Conservation (phyloP, 1,139 yeast genomes). For the Hyphopichia khmerensis region DNA sequence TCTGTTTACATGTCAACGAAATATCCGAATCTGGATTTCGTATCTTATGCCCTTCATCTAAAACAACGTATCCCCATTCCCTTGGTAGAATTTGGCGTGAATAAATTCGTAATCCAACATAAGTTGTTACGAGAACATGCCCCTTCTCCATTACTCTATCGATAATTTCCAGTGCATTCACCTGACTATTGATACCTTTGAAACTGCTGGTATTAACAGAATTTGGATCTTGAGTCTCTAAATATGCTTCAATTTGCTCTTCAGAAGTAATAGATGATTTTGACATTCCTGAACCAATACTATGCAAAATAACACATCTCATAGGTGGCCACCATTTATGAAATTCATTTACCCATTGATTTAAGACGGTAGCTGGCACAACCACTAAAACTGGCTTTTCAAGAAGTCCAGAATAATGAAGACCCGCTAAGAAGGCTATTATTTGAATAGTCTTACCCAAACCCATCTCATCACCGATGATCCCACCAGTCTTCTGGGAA, state of each 20-base stretch:
- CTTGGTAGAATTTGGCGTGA: constrained; percentile 64
- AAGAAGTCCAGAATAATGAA: constrained; percentile 76
- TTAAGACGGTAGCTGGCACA: constrained; percentile 95
- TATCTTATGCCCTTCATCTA: constrained; percentile 96
- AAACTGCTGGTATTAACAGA: constrained; percentile 24
- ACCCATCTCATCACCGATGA: constrained; percentile 98
- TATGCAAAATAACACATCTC: constrained; percentile 80
- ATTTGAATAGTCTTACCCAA: constrained; percentile 93
- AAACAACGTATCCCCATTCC: constrained; percentile 85
- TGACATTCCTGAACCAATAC: constrained; percentile 88
- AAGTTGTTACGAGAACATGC: constrained; percentile 86
- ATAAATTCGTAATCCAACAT: constrained; percentile 84
- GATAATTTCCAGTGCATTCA: constrained; percentile 46
- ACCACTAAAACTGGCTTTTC: constrained; percentile 81
- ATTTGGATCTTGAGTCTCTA: constrained; percentile 48
- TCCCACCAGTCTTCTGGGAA: constrained; percentile 88
- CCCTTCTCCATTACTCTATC: constrained; percentile 59
- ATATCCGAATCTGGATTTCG: constrained; percentile 92
- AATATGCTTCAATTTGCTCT: constrained; percentile 47
- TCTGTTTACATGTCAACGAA: constrained; percentile 78
- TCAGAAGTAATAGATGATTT: constrained; percentile 38
- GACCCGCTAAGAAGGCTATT: constrained; percentile 84
- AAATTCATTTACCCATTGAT: constrained; percentile 94
- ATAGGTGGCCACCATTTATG: constrained; percentile 99
- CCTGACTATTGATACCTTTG: constrained; percentile 31